phyloP scores from a whole-genome alignment of 2,329 filamentous ascomycete genomes.

The Sodiomyces alkalinus region DNA sequence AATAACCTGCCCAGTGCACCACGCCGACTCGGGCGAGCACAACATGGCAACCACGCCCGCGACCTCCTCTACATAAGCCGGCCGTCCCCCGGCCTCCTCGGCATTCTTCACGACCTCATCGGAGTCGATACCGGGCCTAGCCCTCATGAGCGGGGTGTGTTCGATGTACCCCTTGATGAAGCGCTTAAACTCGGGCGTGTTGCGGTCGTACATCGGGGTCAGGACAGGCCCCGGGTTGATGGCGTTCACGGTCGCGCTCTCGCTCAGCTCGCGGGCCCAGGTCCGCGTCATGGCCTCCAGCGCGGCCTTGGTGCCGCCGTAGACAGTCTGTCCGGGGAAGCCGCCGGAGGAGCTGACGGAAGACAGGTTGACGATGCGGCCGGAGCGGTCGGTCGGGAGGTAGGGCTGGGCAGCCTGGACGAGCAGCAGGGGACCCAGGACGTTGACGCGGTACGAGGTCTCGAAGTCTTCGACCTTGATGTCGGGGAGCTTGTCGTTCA shows the following conservation, averaged over 20 bases:
- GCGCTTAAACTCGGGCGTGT: slow-evolving; percentile 24
- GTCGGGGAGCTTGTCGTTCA: slow-evolving; percentile 50
- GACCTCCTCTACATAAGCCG: slow-evolving; percentile 54
- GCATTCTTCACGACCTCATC: slow-evolving; percentile 45
- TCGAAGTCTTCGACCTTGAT: slow-evolving; percentile 53
- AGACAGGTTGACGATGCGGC: slow-evolving; percentile 38
- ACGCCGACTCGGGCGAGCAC: slow-evolving; percentile 53
- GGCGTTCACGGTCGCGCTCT: slow-evolving; percentile 38
- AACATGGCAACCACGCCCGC: slow-evolving; percentile 66
- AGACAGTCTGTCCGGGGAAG: slow-evolving; percentile 38
- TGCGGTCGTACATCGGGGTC: slow-evolving; percentile 33
- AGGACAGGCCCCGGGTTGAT: slow-evolving; percentile 42
- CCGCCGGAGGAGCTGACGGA: slow-evolving; percentile 38
- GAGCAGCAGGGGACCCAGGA: slow-evolving; percentile 64
- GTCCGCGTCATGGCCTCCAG: slow-evolving; percentile 44
- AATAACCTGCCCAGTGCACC: slow-evolving; percentile 68
- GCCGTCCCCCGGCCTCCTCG: slow-evolving; percentile 38
- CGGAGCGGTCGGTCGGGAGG: slow-evolving; percentile 52
- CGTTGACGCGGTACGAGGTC: slow-evolving; percentile 63
- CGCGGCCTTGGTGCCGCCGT: slow-evolving; percentile 42
- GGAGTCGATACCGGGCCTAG: slow-evolving; percentile 45
- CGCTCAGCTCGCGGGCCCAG: slow-evolving; percentile 40
- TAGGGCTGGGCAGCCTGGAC: slow-evolving; percentile 57
- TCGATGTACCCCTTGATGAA: slow-evolving; percentile 26
- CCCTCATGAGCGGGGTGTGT: slow-evolving; percentile 45